A percentile compares a stretch with the other conserved stretches of the same genome.
Evolutionary conservation across 805 yeast species (phyloP).

Genomic region (Pichia deserticola): DNA sequence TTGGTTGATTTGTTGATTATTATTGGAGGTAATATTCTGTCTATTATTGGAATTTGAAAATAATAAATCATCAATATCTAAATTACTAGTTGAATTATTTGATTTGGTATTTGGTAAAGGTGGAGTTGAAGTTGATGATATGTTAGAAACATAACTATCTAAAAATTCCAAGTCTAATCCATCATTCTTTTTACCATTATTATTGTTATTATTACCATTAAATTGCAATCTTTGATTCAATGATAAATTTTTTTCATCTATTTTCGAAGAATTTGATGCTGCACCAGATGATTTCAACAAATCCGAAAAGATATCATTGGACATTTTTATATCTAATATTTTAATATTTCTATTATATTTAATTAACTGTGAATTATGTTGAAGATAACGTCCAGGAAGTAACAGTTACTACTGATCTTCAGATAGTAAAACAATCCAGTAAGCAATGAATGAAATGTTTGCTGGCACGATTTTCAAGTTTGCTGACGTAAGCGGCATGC

Average conservation of each 20-base stretch:
- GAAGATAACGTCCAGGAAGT: no score
- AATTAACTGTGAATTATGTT: no score
- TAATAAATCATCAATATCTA: neutral
- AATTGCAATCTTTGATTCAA: constrained; percentile 28
- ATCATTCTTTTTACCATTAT: no score
- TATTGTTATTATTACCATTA: no score
- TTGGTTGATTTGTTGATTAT: neutral
- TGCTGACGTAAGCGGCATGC: no score
- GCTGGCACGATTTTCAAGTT: no score
- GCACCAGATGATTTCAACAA: constrained; percentile 26
- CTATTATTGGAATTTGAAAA: neutral
- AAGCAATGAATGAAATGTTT: no score
- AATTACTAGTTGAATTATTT: neutral
- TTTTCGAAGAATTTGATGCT: constrained; percentile 17
- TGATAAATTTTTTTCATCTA: constrained; percentile 20
- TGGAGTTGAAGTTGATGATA: neutral
- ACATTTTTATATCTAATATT: neutral
- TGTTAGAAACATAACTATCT: constrained; percentile 8
- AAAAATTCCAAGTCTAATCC: neutral
- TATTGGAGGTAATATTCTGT: no score
- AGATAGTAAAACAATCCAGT: no score
- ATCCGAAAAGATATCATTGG: constrained; percentile 36
- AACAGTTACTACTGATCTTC: no score
- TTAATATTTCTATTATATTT: no score
- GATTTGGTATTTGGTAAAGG: neutral